Conservation (phyloP, 768 basidiomycete species). For the Grammothele lineata region DNA sequence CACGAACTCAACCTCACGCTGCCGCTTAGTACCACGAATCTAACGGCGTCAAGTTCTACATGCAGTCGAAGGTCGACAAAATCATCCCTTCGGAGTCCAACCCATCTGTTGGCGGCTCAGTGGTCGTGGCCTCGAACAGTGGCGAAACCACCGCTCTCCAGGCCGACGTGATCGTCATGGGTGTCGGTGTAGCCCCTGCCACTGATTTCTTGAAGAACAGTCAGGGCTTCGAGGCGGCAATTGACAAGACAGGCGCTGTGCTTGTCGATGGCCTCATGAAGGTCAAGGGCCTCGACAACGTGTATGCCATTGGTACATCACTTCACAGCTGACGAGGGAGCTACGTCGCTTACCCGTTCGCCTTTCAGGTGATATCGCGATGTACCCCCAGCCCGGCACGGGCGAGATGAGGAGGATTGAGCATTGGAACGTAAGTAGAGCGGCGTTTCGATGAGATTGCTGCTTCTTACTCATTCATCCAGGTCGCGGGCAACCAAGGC, state of each 20-base stretch:
- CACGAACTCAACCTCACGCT: background rate
- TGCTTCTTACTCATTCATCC: background rate
- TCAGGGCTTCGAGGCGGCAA: constrained; percentile 42
- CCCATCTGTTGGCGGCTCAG: constrained; percentile 19
- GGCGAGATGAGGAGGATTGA: constrained; percentile 65
- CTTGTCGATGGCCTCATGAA: constrained; percentile 71
- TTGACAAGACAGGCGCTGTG: constrained; percentile 77
- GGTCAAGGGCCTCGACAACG: constrained; percentile 46
- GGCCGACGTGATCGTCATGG: constrained; percentile 80
- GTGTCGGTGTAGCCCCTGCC: constrained; percentile 81
- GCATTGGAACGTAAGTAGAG: constrained; percentile 77
- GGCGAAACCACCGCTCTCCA: constrained; percentile 62
- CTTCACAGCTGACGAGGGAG: background rate
- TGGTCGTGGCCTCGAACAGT: constrained; percentile 39
- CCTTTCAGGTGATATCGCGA: constrained; percentile 68
- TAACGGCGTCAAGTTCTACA: constrained; percentile 83
- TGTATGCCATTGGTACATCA: constrained; percentile 65
- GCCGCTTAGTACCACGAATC: constrained; percentile 63
- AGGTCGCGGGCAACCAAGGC: constrained; percentile 86
- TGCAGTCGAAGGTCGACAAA: constrained; percentile 63
- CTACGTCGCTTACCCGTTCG: background rate
- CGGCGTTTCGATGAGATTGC: background rate
- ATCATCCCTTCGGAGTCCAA: constrained; percentile 34
- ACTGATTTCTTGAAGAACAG: constrained; percentile 76
- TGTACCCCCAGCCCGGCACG: constrained; percentile 58